Conservation (phyloP, 2,329 filamentous ascomycete species). For the Colletotrichum filicis region DNA sequence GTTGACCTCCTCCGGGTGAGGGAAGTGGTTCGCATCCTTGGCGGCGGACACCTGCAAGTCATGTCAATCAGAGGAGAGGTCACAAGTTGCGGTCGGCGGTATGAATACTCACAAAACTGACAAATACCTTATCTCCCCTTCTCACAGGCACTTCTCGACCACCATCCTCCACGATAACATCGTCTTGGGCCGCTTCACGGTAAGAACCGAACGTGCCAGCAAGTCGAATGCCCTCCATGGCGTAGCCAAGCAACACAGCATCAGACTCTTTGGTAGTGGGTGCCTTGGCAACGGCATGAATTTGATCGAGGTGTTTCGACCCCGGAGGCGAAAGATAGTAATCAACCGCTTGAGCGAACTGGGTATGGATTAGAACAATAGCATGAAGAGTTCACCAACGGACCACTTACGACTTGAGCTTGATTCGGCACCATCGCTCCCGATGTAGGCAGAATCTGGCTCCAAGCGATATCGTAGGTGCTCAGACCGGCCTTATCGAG, state of each 20-base stretch:
- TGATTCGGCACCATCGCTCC: conserved; percentile 77
- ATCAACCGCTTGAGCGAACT: conserved; percentile 79
- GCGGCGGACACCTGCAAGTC: conserved; percentile 55
- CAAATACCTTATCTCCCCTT: conserved; percentile 69
- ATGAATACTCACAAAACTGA: conserved; percentile 65
- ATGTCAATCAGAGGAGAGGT: neutral
- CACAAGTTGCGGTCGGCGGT: neutral
- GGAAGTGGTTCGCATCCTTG: conserved; percentile 68
- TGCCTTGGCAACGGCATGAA: conserved; percentile 68
- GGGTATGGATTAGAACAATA: conserved; percentile 35
- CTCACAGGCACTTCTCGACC: conserved; percentile 61
- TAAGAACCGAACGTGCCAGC: conserved; percentile 71
- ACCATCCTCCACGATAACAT: conserved; percentile 63
- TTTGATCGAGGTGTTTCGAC: conserved; percentile 65
- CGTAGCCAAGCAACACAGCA: conserved; percentile 73
- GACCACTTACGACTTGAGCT: conserved; percentile 67
- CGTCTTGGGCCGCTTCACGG: conserved; percentile 61
- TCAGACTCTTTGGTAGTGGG: conserved; percentile 68
- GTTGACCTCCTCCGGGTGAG: conserved; percentile 68
- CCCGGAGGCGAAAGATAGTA: conserved; percentile 74
- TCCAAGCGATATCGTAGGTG: conserved; percentile 75
- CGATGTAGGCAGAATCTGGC: conserved; percentile 75
- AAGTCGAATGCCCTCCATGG: conserved; percentile 77
- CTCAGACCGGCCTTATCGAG: conserved; percentile 72
- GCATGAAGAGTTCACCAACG: no score